phyloP scores from a whole-genome alignment of 331 rosid genomes.

The Prunus yedoensis region DNA sequence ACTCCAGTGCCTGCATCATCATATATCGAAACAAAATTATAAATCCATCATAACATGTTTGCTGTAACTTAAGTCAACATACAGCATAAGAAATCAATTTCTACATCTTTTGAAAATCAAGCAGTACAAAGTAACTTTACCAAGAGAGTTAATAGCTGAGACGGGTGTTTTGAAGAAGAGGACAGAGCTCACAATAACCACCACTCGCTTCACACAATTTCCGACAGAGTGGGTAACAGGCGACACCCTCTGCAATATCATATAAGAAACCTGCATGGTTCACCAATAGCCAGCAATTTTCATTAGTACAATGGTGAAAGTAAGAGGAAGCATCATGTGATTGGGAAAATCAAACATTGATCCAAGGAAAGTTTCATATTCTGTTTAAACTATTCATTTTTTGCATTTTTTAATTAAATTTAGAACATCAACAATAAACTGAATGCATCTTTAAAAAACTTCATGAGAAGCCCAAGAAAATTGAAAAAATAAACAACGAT shows the following conservation, averaged over 20 bases:
- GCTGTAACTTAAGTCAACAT: neutral
- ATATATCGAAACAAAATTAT: conserved; percentile 8
- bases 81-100: neutral
- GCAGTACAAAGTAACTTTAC: conserved; percentile 38
- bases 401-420: too few relatives aligned
- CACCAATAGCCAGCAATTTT: conserved; percentile 28
- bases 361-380: neutral
- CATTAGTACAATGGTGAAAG: neutral
- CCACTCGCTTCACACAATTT: conserved; percentile 92
- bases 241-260: conserved; percentile 93
- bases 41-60: neutral
- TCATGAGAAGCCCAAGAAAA: neutral
- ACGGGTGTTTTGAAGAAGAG: conserved; percentile 89
- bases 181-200: conserved; percentile 93
- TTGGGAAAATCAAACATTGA: neutral
- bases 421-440: neutral
- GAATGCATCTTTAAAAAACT: neutral
- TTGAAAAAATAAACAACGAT: neutral
- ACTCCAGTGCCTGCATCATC: conserved; percentile 70
- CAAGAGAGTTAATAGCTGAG: conserved; percentile 73
- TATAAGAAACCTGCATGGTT: conserved; percentile 77
- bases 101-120: neutral
- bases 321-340: neutral
- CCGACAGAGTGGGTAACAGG: conserved; percentile 96
- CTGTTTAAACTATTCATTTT: neutral